Evolutionary conservation across 2,329 filamentous ascomycete genomes (phyloP).

Genomic region (Fusarium sp.): DNA sequence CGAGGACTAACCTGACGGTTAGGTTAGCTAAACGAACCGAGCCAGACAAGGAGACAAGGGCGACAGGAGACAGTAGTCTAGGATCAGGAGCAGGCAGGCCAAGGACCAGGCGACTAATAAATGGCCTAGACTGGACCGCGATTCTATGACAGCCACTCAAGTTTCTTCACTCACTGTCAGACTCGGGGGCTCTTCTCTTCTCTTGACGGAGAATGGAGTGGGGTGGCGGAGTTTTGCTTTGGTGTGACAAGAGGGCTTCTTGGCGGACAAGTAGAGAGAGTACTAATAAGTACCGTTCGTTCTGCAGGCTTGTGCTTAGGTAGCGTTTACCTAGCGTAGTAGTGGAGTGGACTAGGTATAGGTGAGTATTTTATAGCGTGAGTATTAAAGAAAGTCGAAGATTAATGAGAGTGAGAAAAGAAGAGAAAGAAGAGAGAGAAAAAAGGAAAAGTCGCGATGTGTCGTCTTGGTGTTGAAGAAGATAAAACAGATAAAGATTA

Average conservation of each 20-base stretch:
- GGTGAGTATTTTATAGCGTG: not conserved
- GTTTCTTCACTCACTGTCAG: constrained; percentile 3
- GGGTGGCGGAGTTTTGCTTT: constrained; percentile 39
- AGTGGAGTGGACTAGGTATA: not conserved
- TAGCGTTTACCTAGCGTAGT: constrained; percentile 2
- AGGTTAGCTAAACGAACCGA: constrained; percentile 8
- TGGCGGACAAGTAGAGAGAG: constrained; percentile 12
- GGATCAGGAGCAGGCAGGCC: not conserved
- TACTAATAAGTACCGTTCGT: constrained; percentile 5
- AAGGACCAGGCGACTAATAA: constrained; percentile 14
- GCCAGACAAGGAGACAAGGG: constrained; percentile 29
- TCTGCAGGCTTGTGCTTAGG: not conserved
- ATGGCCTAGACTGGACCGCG: not conserved
- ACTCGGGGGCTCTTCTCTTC: constrained; percentile 1
- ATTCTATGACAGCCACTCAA: constrained; percentile 28
- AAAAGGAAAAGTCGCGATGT: not conserved
- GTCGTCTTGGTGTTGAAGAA: constrained; percentile 1
- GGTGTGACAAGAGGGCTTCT: constrained; percentile 31
- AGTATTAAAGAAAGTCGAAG: not conserved
- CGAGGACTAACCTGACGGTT: not conserved
- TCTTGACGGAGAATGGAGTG: constrained; percentile 31
- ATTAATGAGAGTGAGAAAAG: not conserved
- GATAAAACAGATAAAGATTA: constrained; percentile 5
- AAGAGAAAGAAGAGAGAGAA: not conserved
- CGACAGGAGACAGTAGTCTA: constrained; percentile 9